Evolutionary conservation across 2,329 filamentous ascomycete genomes (phyloP).

Genomic region (Canariomyces notabilis): DNA sequence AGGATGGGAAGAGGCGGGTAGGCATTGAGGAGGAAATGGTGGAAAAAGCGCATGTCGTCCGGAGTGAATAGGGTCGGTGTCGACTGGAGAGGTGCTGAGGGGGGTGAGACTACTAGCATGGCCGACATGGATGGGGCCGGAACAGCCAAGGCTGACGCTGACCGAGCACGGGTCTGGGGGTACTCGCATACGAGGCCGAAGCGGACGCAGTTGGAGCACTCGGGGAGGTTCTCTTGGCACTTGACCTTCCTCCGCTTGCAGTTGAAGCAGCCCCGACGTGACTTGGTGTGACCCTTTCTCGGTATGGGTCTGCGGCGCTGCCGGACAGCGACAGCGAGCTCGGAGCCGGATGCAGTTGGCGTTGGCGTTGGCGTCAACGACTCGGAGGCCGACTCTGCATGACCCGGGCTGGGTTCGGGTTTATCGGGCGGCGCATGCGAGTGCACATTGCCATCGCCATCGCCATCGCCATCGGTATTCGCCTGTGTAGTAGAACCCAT

Average conservation of each 20-base stretch:
- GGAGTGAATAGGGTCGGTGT: constrained; percentile 32
- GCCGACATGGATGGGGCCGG: constrained; percentile 9
- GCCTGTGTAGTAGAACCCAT: too few relatives aligned
- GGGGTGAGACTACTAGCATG: constrained; percentile 7
- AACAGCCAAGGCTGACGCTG: neutral
- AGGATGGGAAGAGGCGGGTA: constrained; percentile 37
- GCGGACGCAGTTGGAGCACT: constrained; percentile 34
- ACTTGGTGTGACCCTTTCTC: constrained; percentile 35
- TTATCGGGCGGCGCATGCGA: too few relatives aligned
- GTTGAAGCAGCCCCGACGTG: constrained; percentile 35
- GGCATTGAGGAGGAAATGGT: constrained; percentile 46
- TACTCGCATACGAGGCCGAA: constrained; percentile 36
- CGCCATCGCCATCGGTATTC: too few relatives aligned
- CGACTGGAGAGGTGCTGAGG: constrained; percentile 18
- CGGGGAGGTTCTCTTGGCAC: constrained; percentile 34
- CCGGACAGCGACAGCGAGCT: neutral
- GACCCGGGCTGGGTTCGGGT: too few relatives aligned
- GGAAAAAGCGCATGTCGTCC: constrained; percentile 47
- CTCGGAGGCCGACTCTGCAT: constrained; percentile 2
- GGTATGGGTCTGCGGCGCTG: constrained; percentile 26
- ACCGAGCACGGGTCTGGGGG: constrained; percentile 16
- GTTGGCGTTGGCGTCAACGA: neutral
- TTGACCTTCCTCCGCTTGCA: constrained; percentile 44
- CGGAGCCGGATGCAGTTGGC: constrained; percentile 1
- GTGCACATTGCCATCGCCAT: too few relatives aligned